Evolutionary conservation across 306 rosid genomes (phyloP).

Genomic region (Vigna nakashimae): DNA sequence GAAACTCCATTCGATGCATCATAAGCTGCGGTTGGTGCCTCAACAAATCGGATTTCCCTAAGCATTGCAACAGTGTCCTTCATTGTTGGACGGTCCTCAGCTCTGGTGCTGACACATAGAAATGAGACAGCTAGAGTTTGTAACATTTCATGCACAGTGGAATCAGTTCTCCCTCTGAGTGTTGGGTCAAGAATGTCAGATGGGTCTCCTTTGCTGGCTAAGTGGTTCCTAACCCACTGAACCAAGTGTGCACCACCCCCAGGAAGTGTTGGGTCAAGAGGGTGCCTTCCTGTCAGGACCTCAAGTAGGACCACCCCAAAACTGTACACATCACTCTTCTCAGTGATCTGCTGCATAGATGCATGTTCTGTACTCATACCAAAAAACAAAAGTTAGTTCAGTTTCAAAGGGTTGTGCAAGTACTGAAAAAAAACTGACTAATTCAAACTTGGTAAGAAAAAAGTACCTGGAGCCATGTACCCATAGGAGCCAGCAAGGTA

Average conservation of each 20-base stretch:
- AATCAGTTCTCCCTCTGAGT: slow-evolving; percentile 70
- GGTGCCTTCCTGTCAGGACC: slow-evolving; percentile 89
- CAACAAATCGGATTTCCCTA: slow-evolving; percentile 63
- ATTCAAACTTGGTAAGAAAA: neutral
- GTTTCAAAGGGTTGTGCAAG: slow-evolving; percentile 11
- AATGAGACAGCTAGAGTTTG: slow-evolving; percentile 81
- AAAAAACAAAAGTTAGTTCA: slow-evolving; percentile 29
- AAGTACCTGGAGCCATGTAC: slow-evolving; percentile 93
- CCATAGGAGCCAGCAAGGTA: slow-evolving; percentile 79
- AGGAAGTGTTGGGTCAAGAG: slow-evolving; percentile 86
- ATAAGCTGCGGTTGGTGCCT: slow-evolving; percentile 41
- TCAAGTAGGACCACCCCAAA: slow-evolving; percentile 85
- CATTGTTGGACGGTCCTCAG: slow-evolving; percentile 83
- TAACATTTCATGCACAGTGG: slow-evolving; percentile 72
- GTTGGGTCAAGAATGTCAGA: slow-evolving; percentile 71
- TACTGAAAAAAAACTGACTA: slow-evolving; percentile 6
- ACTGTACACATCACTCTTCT: slow-evolving; percentile 88
- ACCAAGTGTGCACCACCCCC: slow-evolving; percentile 71
- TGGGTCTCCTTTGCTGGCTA: slow-evolving; percentile 59
- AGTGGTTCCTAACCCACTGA: slow-evolving; percentile 82
- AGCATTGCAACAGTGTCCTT: slow-evolving; percentile 86
- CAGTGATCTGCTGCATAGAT: slow-evolving; percentile 65
- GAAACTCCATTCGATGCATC: slow-evolving; percentile 50
- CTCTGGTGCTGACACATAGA: slow-evolving; percentile 57
- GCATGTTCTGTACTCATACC: slow-evolving; percentile 64